Evolutionary conservation across 2,329 filamentous ascomycete species (phyloP).

Genomic region (Verticillium albo-atrum): DNA sequence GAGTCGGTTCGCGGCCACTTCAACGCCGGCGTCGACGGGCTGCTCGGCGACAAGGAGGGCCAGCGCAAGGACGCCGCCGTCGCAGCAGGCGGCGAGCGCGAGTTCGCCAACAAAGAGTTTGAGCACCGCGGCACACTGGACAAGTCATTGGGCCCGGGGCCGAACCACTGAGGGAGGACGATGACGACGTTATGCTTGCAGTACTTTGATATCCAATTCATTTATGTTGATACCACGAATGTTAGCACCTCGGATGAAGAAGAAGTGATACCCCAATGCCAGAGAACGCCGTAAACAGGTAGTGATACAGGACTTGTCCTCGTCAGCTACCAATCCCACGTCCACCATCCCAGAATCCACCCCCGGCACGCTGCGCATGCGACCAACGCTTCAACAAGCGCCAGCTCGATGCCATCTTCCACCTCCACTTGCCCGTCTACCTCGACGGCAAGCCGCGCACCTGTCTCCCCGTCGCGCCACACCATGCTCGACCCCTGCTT

Average conservation of each 20-base stretch:
- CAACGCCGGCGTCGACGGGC: constrained; percentile 25
- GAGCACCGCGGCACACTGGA: constrained; percentile 7
- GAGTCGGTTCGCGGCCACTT: constrained; percentile 20
- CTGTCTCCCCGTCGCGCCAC: constrained; percentile 3
- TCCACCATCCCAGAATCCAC: background rate
- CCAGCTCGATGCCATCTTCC: background rate
- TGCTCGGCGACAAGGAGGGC: constrained; percentile 23
- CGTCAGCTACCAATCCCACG: background rate
- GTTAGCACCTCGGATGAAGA: no score
- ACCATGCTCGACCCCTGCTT: background rate
- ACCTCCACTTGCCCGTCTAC: constrained; percentile 1
- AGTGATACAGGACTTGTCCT: background rate
- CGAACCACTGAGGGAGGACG: background rate
- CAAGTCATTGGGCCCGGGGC: constrained; percentile 5
- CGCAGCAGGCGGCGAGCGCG: constrained; percentile 8
- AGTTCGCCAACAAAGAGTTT: constrained; percentile 11
- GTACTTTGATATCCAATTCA: background rate
- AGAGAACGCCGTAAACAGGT: background rate
- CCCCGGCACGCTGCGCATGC: constrained; percentile 3
- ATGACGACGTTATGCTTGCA: background rate
- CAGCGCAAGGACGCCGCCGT: constrained; percentile 26
- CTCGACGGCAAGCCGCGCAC: constrained; percentile 1
- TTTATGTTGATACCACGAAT: background rate
- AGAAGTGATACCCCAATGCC: background rate
- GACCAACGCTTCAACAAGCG: constrained; percentile 2